Evolutionary conservation across 129 eudicot species (phyloP).

Genomic region (Tagetes erecta): DNA sequence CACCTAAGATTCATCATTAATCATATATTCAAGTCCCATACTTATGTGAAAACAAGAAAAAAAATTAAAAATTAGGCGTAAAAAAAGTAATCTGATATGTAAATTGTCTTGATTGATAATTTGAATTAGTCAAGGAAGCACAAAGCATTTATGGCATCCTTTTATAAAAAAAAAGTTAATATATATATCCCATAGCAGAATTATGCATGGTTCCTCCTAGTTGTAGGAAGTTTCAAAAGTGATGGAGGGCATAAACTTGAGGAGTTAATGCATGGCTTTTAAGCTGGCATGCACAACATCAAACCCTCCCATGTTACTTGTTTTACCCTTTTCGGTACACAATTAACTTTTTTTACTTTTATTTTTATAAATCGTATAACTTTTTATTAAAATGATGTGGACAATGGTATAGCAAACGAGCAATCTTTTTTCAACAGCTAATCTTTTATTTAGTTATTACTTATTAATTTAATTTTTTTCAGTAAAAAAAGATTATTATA

Average conservation of each 20-base stretch:
- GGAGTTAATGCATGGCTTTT: slow-evolving; percentile 29
- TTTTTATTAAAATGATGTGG: background rate
- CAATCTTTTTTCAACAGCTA: too few relatives aligned
- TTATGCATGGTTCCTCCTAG: slow-evolving; percentile 9
- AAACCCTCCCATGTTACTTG: slow-evolving; percentile 17
- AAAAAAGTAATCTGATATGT: too few relatives aligned
- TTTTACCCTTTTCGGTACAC: background rate
- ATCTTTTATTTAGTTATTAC: too few relatives aligned
- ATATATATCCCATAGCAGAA: slow-evolving; percentile 1
- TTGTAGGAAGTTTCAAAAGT: slow-evolving; percentile 21
- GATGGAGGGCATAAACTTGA: slow-evolving; percentile 1
- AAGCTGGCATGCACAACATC: slow-evolving; percentile 26
- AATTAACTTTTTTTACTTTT: background rate
- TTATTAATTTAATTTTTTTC: too few relatives aligned
- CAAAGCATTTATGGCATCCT: background rate
- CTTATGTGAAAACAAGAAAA: too few relatives aligned
- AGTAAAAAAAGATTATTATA: too few relatives aligned
- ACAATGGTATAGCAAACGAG: too few relatives aligned
- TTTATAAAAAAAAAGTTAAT: slow-evolving; percentile 1
- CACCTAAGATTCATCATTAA: too few relatives aligned
- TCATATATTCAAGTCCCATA: too few relatives aligned
- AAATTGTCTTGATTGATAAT: too few relatives aligned
- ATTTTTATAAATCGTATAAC: background rate
- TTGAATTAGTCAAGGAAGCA: too few relatives aligned
- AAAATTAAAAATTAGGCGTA: too few relatives aligned